These are phyloP conservation scores for Novymonas esmeraldas DNA, from an alignment of 208 protist species.

Conservation along the genomic window DNA sequence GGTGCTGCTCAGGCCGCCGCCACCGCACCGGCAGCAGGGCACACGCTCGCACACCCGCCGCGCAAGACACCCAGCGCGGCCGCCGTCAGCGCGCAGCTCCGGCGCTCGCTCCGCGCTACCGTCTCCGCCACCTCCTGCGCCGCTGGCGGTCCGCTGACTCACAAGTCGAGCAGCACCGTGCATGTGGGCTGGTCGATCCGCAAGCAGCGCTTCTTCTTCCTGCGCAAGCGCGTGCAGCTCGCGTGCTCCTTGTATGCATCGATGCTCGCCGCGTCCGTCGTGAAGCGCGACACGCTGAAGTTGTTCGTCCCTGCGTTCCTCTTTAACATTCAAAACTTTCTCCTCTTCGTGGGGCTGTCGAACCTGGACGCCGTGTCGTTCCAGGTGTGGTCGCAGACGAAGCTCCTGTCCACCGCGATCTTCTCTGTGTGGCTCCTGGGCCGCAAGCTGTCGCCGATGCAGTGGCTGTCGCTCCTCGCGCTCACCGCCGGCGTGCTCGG, in stretches of 20 bases:
- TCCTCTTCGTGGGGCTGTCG: slow-evolving; percentile 68
- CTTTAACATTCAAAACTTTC: slow-evolving; percentile 80
- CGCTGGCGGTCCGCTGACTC: too few relatives aligned
- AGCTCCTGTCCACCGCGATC: slow-evolving; percentile 67
- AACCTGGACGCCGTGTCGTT: slow-evolving; percentile 77
- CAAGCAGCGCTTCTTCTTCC: not conserved
- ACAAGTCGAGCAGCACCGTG: not conserved
- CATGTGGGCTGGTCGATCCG: not conserved
- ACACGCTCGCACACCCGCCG: too few relatives aligned
- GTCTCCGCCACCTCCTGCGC: not conserved
- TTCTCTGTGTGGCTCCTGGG: slow-evolving; percentile 76
- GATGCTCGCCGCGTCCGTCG: slow-evolving; percentile 36
- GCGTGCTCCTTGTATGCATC: slow-evolving; percentile 14
- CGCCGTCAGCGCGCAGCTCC: too few relatives aligned
- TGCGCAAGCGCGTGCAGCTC: not conserved
- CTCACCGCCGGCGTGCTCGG: slow-evolving; percentile 69
- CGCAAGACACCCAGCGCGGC: too few relatives aligned
- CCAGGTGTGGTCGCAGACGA: slow-evolving; percentile 83
- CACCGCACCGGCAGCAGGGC: too few relatives aligned
- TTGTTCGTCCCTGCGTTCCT: slow-evolving; percentile 67
- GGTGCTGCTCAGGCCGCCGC: not conserved
- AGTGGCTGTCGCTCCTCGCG: slow-evolving; percentile 67
- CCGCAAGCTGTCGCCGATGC: slow-evolving; percentile 50
- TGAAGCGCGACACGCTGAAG: slow-evolving; percentile 57
- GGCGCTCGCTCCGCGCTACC: not conserved